These are phyloP conservation scores for Citrus trifoliata DNA, from an alignment of 345 rosid species.

Conservation along the genomic window DNA sequence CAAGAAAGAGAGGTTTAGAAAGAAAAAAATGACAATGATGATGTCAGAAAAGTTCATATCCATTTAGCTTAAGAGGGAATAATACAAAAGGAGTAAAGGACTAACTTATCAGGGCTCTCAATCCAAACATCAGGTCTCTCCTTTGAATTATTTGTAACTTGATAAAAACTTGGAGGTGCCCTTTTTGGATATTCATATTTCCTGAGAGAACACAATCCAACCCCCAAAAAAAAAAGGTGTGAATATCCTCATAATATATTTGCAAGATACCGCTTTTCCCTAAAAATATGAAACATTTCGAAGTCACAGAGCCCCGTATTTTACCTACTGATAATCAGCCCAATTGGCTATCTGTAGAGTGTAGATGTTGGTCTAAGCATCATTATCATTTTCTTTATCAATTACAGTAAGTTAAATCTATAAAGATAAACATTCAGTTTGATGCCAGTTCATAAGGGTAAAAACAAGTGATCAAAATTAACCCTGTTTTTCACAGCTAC, in stretches of 20 bases:
- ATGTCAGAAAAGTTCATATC: background rate
- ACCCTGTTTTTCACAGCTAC: constrained; percentile 1
- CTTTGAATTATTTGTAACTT: constrained; percentile 78
- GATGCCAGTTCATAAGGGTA: background rate
- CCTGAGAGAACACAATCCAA: constrained; percentile 36
- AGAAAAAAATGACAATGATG: background rate
- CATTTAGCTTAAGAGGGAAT: constrained; percentile 5
- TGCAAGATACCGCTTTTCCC: background rate
- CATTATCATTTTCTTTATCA: background rate
- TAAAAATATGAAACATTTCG: background rate
- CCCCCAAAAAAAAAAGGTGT: background rate
- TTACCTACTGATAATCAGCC: background rate
- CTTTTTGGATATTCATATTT: constrained; percentile 84
- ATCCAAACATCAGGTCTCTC: constrained; percentile 99
- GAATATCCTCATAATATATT: too few species aligned
- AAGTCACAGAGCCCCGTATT: background rate
- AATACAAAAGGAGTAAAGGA: constrained; percentile 32
- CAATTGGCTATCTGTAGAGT: background rate
- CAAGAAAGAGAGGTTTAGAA: constrained; percentile 11
- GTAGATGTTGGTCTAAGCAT: background rate
- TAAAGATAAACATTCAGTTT: background rate
- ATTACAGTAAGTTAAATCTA: background rate
- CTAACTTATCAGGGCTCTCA: constrained; percentile 94
- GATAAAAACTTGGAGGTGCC: constrained; percentile 80
- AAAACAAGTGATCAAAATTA: background rate